phyloP scores from a whole-genome alignment of 192 early-diverging fungal species.

The Phycomyces nitens region DNA sequence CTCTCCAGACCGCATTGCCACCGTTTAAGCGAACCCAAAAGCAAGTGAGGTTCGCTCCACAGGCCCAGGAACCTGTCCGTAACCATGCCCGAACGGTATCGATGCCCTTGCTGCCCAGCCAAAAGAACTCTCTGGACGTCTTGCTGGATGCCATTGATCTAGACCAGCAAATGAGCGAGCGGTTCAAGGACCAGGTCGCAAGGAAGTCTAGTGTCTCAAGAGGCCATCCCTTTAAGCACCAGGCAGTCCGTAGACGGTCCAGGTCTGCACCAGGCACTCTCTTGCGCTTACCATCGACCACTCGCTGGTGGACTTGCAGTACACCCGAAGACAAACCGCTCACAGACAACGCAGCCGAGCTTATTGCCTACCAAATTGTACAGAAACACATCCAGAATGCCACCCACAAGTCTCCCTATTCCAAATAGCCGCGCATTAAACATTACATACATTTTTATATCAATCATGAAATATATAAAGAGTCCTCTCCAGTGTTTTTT shows the following conservation, averaged over 20 bases:
- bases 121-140: slow-evolving; percentile 16
- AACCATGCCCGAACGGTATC: slow-evolving; percentile 14
- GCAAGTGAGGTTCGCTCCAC: not conserved
- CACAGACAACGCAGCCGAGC: slow-evolving; percentile 4
- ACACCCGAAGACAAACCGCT: not conserved
- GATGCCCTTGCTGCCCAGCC: slow-evolving; percentile 8
- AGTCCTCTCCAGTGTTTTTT: not conserved
- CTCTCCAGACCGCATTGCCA: slow-evolving; percentile 12
- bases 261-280: slow-evolving; percentile 17
- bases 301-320: slow-evolving; percentile 8
- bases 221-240: not conserved
- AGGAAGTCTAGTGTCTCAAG: not conserved
- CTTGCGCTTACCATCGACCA: not conserved
- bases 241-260: slow-evolving; percentile 9
- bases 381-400: slow-evolving; percentile 14
- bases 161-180: slow-evolving; percentile 28
- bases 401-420: too few relatives aligned
- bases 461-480: not conserved
- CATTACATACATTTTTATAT: too few relatives aligned
- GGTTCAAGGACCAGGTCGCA: slow-evolving; percentile 20
- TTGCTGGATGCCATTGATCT: slow-evolving; percentile 29
- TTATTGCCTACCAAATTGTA: slow-evolving; percentile 15
- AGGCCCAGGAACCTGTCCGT: not conserved
- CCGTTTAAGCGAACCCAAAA: not conserved
- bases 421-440: too few relatives aligned